phyloP scores from a whole-genome alignment of 2,329 filamentous ascomycete species.

The Dactylella cylindrospora region DNA sequence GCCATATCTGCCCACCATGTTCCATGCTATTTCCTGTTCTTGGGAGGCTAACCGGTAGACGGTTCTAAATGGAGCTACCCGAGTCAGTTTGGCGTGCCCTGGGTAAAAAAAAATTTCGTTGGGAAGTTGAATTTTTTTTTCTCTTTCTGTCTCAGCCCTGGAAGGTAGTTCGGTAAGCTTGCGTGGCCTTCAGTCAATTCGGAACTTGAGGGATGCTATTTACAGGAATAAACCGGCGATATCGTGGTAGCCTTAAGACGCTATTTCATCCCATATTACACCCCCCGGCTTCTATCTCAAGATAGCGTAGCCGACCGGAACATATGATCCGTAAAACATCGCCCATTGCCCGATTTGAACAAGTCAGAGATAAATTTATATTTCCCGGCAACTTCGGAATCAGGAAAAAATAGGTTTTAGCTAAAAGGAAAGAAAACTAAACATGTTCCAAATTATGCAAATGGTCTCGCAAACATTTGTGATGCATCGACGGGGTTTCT shows the following conservation, averaged over 20 bases:
- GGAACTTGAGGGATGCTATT: constrained; percentile 28
- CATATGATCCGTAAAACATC: constrained; percentile 7
- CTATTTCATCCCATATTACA: constrained; percentile 1
- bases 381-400: constrained; percentile 16
- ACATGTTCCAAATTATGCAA: no score
- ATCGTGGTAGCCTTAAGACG: neutral
- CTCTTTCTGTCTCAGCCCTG: constrained; percentile 36
- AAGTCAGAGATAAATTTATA: no score
- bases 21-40: constrained; percentile 7
- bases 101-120: no score
- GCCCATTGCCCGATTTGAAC: constrained; percentile 5
- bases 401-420: neutral
- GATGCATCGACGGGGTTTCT: constrained; percentile 5
- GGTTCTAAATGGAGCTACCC: neutral
- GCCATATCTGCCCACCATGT: neutral
- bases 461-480: neutral
- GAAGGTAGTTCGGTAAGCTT: constrained; percentile 18
- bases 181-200: constrained; percentile 30
- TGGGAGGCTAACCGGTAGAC: neutral
- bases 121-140: no score
- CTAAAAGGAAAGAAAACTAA: neutral
- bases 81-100: constrained; percentile 10
- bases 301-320: neutral
- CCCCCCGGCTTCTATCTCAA: constrained; percentile 3
- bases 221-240: constrained; percentile 21